phyloP scores from a whole-genome alignment of 2,329 filamentous ascomycete species.

The Aspergillus terreus region DNA sequence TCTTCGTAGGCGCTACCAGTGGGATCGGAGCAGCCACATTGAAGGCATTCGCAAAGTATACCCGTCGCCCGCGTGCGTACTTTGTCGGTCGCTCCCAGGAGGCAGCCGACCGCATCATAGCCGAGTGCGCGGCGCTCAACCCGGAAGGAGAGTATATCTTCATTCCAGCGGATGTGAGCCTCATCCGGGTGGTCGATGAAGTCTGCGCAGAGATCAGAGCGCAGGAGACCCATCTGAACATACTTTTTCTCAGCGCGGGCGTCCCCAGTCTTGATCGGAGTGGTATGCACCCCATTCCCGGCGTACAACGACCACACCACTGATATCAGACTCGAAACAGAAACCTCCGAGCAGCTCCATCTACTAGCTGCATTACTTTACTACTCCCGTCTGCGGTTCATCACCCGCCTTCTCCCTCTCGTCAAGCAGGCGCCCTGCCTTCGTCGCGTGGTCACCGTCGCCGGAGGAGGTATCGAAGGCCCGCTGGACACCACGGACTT shows the following conservation, averaged over 20 bases:
- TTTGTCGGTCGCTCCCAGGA: slow-evolving; percentile 43
- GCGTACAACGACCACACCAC: not conserved
- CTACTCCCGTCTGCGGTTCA: slow-evolving; percentile 57
- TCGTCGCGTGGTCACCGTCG: not conserved
- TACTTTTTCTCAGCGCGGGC: slow-evolving; percentile 18
- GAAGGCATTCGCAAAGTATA: slow-evolving; percentile 42
- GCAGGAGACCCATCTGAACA: slow-evolving; percentile 25
- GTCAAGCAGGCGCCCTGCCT: slow-evolving; percentile 31
- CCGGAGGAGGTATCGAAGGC: not conserved
- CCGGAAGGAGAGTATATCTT: slow-evolving; percentile 19
- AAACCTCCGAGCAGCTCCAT: slow-evolving; percentile 55
- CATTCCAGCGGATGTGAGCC: slow-evolving; percentile 44
- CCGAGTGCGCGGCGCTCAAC: slow-evolving; percentile 43
- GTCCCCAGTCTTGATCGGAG: too few species aligned
- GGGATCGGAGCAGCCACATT: slow-evolving; percentile 50
- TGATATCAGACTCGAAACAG: not conserved
- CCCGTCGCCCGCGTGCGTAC: slow-evolving; percentile 40
- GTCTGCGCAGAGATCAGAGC: slow-evolving; percentile 45
- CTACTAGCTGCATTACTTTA: slow-evolving; percentile 50
- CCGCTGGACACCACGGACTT: not conserved
- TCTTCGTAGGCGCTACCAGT: slow-evolving; percentile 51
- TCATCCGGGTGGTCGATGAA: slow-evolving; percentile 51
- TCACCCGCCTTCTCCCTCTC: slow-evolving; percentile 55
- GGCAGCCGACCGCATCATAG: slow-evolving; percentile 41
- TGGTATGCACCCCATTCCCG: too few species aligned